phyloP scores from a whole-genome alignment of 1,284 basidiomycete species.

The Omphalotus olearius region DNA sequence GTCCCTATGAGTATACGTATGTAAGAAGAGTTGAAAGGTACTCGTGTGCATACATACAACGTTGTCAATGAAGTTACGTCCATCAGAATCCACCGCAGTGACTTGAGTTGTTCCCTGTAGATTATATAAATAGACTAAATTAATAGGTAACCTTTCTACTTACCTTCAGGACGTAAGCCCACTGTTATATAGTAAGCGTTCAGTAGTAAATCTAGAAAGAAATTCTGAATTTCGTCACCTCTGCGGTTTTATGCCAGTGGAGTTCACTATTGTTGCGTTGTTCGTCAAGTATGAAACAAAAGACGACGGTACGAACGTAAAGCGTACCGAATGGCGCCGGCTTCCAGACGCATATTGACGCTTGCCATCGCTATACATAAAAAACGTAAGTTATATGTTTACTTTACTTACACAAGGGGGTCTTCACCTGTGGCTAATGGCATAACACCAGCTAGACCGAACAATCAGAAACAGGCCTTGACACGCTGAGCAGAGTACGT shows the following conservation, averaged over 20 bases:
- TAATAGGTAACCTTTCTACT: conserved; percentile 2
- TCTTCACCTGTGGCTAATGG: conserved; percentile 53
- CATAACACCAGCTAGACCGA: conserved; percentile 26
- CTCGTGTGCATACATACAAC: conserved; percentile 36
- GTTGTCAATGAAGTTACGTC: conserved; percentile 58
- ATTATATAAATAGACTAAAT: neutral
- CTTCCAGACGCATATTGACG: conserved; percentile 67
- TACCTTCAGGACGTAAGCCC: conserved; percentile 65
- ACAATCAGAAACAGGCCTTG: neutral
- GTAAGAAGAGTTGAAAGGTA: neutral
- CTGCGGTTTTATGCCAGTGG: conserved; percentile 70
- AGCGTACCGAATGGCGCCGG: conserved; percentile 58
- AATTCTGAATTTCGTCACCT: conserved; percentile 34
- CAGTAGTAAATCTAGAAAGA: neutral
- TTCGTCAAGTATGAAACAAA: neutral
- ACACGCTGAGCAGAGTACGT: conserved; percentile 14
- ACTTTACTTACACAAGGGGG: neutral
- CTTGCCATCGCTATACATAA: conserved; percentile 48
- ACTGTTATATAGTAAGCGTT: conserved; percentile 30
- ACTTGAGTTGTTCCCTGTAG: conserved; percentile 58
- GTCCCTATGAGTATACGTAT: conserved; percentile 22
- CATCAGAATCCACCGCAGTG: conserved; percentile 54
- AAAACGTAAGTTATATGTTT: neutral
- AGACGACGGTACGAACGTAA: conserved; percentile 39
- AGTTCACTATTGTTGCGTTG: conserved; percentile 51